A percentile compares a stretch with the other conserved stretches of the same genome.
These are phyloP conservation scores for Kodamaea kaohsiungensis DNA, from an alignment of 805 yeast genomes.

Conservation along the genomic window DNA sequence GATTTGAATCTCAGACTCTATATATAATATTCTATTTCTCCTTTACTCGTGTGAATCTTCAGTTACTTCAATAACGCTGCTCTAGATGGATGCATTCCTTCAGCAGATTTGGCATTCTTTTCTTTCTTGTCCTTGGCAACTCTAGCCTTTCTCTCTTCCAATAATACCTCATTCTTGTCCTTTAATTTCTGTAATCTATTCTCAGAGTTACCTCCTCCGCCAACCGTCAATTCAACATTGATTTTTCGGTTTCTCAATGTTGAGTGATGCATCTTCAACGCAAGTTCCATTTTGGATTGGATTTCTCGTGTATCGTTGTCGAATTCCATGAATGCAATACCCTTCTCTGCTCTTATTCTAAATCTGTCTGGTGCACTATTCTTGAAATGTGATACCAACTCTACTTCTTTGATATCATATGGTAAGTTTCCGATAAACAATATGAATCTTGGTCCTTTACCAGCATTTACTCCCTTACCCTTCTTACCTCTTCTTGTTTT, in stretches of 20 bases:
- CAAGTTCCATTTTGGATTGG: slow-evolving; percentile 78
- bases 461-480: slow-evolving; percentile 54
- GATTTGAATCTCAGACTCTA: too few species aligned
- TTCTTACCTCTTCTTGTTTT: slow-evolving; percentile 79
- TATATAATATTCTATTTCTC: too few species aligned
- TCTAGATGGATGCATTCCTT: slow-evolving; percentile 66
- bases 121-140: slow-evolving; percentile 47
- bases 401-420: slow-evolving; percentile 61
- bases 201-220: slow-evolving; percentile 93
- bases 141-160: slow-evolving; percentile 65
- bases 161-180: slow-evolving; percentile 74
- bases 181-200: slow-evolving; percentile 66
- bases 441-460: slow-evolving; percentile 66
- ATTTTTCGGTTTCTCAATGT: slow-evolving; percentile 69
- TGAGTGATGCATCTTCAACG: slow-evolving; percentile 82
- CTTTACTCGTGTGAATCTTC: too few species aligned
- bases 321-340: slow-evolving; percentile 91
- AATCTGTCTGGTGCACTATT: slow-evolving; percentile 70
- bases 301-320: slow-evolving; percentile 59
- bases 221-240: slow-evolving; percentile 95
- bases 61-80: slow-evolving; percentile 44
- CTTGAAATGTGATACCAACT: slow-evolving; percentile 70
- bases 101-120: slow-evolving; percentile 30
- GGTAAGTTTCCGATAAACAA: slow-evolving; percentile 92
- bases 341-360: slow-evolving; percentile 80